Base-by-base conservation (phyloP, 108 stramenopile genomes). In the Skeletonema costatum region DNA sequence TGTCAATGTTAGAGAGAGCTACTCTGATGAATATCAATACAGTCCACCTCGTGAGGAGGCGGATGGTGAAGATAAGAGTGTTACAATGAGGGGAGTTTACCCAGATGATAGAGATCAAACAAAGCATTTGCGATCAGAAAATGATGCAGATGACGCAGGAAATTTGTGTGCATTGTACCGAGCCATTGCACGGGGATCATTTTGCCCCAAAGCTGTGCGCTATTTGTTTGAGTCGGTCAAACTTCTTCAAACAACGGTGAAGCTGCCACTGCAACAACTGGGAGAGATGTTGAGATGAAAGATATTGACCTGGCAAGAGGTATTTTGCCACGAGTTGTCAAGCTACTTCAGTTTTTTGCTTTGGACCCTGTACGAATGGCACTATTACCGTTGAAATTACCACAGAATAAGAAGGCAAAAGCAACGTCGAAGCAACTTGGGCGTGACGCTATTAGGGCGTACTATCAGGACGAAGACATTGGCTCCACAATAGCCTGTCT, bases 121-220 rank as follows among this genome's bases (percentile, higher is more conserved):
- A 59, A 68, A 51, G 31, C 50, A 30, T 31, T 32, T 68, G 29
- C 30, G 48, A 46, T 32, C 29, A 39, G 46, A 41, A n/a, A 64
- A 59, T 21, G 68, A 60, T 30, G 62, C 66, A 11, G 71, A 79
- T 33, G 89, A 93, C 75, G 73, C 88, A 10, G 35, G 56, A 8
- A 81, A 87, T 76, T 48, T 94, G 16, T 92, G 91, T 58, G 84
- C 87, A 48, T 88, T 94, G 64, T 94, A 94, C 53, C 63, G 77
- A 42, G 76, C 75, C 21, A 88, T 92, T 16, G 58, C 89, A 39
- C 61, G 67, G 3, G 88, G 89, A n/a, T 70, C 71, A 25, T 91
- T 89, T 51, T 94, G 93, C 70, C 90, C 91, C 7, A 81, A 88
- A 64, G 85, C 89, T 17, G 87, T 87, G 31, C 63, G 71, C 13